phyloP scores from a whole-genome alignment of 2,329 filamentous ascomycete species.

The Talaromyces sp. region DNA sequence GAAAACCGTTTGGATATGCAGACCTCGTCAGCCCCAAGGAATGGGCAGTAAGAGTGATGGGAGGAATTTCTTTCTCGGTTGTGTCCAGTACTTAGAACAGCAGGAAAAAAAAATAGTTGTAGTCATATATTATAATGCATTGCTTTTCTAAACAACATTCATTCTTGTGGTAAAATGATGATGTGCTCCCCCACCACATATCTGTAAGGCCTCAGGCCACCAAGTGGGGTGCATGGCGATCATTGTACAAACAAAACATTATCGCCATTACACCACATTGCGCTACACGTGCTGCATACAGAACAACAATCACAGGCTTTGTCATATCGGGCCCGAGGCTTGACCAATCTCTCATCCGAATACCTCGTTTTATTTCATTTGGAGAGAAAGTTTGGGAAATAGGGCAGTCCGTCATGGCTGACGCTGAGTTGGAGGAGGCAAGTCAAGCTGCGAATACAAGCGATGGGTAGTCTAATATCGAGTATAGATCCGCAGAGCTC shows the following conservation, averaged over 20 bases:
- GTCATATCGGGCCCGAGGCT: background rate
- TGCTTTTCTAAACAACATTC: no score
- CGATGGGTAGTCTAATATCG: background rate
- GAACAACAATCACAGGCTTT: background rate
- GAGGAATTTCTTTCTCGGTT: no score
- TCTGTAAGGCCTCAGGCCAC: constrained; percentile 14
- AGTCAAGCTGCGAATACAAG: constrained; percentile 10
- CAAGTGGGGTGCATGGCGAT: constrained; percentile 10
- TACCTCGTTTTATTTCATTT: background rate
- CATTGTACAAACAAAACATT: background rate
- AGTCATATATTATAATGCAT: no score
- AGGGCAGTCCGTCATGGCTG: constrained; percentile 50
- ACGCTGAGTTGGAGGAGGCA: constrained; percentile 64
- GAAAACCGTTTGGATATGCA: no score
- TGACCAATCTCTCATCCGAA: background rate
- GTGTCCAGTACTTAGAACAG: no score
- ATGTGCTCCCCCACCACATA: background rate
- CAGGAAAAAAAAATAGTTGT: no score
- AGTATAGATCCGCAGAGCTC: constrained; percentile 78
- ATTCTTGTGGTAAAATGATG: background rate
- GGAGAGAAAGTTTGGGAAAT: background rate
- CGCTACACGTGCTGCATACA: background rate
- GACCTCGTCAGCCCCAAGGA: no score
- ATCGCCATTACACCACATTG: background rate
- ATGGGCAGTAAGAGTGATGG: no score